These are phyloP conservation scores for Leptographium galeiforme DNA, from an alignment of 2,329 filamentous ascomycete species.

Conservation along the genomic window DNA sequence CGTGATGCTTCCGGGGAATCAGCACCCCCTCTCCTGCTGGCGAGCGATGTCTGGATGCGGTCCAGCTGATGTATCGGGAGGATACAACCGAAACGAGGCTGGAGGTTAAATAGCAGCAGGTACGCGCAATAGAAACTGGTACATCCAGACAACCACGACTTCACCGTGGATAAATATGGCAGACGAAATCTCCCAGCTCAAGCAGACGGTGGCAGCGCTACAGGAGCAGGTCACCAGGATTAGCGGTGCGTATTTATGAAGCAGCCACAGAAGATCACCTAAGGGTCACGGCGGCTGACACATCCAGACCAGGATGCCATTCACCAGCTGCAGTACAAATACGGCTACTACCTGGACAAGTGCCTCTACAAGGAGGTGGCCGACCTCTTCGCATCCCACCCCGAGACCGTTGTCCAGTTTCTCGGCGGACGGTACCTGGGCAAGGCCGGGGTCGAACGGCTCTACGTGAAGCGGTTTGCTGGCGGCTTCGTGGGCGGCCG, in stretches of 20 bases:
- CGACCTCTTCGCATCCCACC: conserved; percentile 36
- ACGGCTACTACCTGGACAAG: conserved; percentile 46
- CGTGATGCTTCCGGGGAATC: too few relatives aligned
- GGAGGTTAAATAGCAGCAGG: too few relatives aligned
- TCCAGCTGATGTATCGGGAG: too few relatives aligned
- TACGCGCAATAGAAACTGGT: too few relatives aligned
- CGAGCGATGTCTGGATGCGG: too few relatives aligned
- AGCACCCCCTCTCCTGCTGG: too few relatives aligned
- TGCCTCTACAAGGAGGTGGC: conserved; percentile 40
- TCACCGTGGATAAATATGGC: conserved; percentile 4
- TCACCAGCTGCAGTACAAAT: conserved; percentile 42
- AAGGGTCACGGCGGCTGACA: not conserved
- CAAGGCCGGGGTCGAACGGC: conserved; percentile 35
- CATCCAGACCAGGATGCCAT: conserved; percentile 37
- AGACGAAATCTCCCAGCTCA: conserved; percentile 10
- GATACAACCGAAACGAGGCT: too few relatives aligned
- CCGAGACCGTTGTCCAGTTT: conserved; percentile 42
- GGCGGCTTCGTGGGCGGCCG: conserved; percentile 36
- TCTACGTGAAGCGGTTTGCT: conserved; percentile 39
- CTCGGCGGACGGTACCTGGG: conserved; percentile 38
- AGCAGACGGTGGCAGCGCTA: conserved; percentile 11
- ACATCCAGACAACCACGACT: not conserved
- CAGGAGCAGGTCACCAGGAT: conserved; percentile 10
- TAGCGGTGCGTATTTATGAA: conserved; percentile 1
- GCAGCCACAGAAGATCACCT: not conserved